Conservation (phyloP, 31 red algal species). For the Odonthalia washingtoniensis region DNA sequence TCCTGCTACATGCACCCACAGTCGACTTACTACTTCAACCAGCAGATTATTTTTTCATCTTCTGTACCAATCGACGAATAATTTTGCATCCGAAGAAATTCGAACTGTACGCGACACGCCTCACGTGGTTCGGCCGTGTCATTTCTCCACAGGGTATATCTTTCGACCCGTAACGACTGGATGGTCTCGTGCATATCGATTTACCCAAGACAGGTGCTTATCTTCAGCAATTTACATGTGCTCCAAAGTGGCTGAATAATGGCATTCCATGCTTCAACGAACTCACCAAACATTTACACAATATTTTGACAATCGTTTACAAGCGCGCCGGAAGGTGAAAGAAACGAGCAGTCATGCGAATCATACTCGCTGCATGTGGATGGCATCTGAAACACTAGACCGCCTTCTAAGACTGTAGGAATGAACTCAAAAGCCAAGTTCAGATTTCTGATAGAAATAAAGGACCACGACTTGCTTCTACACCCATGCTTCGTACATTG, state of each 20-base stretch:
- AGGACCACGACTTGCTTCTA: not conserved
- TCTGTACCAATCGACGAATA: not conserved
- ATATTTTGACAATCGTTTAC: not conserved
- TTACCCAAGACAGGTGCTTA: not conserved
- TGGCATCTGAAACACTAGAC: not conserved
- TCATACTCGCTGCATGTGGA: not conserved
- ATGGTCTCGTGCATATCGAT: not conserved
- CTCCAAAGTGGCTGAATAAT: not conserved
- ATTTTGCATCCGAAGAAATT: not conserved
- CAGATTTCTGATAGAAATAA: not conserved
- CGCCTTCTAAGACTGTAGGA: not conserved
- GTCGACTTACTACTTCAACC: not conserved
- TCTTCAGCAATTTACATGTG: not conserved
- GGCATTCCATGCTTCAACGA: not conserved
- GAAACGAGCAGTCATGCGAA: not conserved
- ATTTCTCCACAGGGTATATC: not conserved
- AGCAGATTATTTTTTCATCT: not conserved
- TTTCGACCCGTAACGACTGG: not conserved
- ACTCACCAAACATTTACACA: not conserved
- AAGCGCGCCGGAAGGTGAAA: not conserved
- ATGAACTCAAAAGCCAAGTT: not conserved
- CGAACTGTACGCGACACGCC: not conserved
- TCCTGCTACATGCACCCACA: not conserved
- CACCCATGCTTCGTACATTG: conserved; percentile 16
- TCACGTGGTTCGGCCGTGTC: not conserved